Base-by-base conservation (phyloP, 768 basidiomycete species). In the Tylopilus subfusipes region DNA sequence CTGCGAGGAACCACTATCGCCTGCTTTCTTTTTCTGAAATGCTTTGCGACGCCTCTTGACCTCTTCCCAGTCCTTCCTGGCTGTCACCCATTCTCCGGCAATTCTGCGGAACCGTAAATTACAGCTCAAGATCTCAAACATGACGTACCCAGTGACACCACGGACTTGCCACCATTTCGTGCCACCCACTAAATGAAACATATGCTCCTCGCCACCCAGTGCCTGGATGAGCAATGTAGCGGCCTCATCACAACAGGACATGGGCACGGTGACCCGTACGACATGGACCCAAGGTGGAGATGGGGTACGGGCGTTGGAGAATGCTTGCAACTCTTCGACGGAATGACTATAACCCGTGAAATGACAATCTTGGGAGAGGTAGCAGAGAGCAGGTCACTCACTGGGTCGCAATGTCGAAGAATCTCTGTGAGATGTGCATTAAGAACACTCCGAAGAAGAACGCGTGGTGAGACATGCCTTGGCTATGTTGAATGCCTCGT, bases 81-180 rank as follows among this genome's bases (percentile, higher is more conserved):
- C 83, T 3, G 84, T 84, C 45, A 95, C 83, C 93, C 93, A 96
- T 68, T 96, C 89, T 0, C 80, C 90, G 64, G 91, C 83, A 12
- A 96, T 80, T 8, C 93, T 92, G 52, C 56, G 22, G 22, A 13
- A 18, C 47, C 24, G 43, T 50, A 38, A 52, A 52, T 59, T 61
- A 67, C 47, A 52, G n/a, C 25, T 34, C 47, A 54, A 53, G 53
- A 53, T 29, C 14, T 33, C 24, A 42, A 57, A 54, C 8, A 52
- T 52, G 36, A 73, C 73, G 67, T 74, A 83, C 93, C 93, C 94
- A 49, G 81, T 73, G 43, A 93, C 67, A 19, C 88, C 86, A 39
- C 95, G 85, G 31, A 95, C 93, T 71, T 97, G 95, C 96, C 96
- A 98, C 94, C 96, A 98, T 67, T 95, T 94, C 6, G 84, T 82